Evolutionary conservation across 371 early-diverging fungal genomes (phyloP).

Genomic region (Coemansia linderi): DNA sequence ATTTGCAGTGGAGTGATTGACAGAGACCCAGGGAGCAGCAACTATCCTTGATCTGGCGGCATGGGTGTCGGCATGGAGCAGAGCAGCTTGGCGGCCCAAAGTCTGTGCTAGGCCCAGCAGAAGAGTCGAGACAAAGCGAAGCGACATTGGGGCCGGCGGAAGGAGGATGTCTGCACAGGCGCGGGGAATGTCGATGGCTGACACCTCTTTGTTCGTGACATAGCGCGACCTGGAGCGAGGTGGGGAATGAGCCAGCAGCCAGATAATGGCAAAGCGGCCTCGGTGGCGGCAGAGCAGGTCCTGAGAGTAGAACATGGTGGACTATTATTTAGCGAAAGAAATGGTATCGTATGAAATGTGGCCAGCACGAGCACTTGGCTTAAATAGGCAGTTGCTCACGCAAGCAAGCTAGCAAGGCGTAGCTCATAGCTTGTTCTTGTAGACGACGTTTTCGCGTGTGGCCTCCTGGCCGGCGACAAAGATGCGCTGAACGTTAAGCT

Average conservation of each 20-base stretch:
- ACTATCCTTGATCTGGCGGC: conserved; percentile 24
- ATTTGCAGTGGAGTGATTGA: not conserved
- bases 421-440: conserved; percentile 23
- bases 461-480: conserved; percentile 78
- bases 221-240: conserved; percentile 9
- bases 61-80: conserved; percentile 24
- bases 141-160: conserved; percentile 26
- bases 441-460: conserved; percentile 37
- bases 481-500: conserved; percentile 66
- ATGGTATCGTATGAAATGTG: not conserved
- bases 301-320: conserved; percentile 43
- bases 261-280: conserved; percentile 33
- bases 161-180: conserved; percentile 26
- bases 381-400: not conserved
- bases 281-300: conserved; percentile 37
- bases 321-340: not conserved
- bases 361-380: not conserved
- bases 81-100: conserved; percentile 14
- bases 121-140: conserved; percentile 36
- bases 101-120: conserved; percentile 32
- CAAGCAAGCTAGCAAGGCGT: not conserved
- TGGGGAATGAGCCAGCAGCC: conserved; percentile 33
- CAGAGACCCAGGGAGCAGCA: conserved; percentile 29
- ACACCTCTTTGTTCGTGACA: conserved; percentile 29
- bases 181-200: conserved; percentile 28